Evolutionary conservation across 805 yeast genomes (phyloP).

Genomic region (Wickerhamiella sergipiensis): DNA sequence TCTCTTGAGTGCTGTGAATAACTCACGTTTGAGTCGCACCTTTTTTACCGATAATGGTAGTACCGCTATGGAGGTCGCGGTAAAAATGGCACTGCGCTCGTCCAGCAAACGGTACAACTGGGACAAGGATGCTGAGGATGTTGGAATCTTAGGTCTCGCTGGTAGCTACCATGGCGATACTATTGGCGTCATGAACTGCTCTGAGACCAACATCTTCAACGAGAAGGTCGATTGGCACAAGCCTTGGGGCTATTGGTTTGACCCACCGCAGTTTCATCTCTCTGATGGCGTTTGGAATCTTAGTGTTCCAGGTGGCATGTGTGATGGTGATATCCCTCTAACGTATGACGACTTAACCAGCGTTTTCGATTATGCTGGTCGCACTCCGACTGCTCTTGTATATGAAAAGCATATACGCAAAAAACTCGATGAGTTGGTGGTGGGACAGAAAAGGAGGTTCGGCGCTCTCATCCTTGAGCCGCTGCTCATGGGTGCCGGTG

Average conservation of each 20-base stretch:
- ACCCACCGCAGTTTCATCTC: not conserved
- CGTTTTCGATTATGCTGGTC: not conserved
- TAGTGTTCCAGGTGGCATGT: not conserved
- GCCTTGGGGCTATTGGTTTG: not conserved
- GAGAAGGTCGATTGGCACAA: not conserved
- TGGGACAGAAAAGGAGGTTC: not conserved
- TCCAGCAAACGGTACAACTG: not conserved
- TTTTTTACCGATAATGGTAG: not conserved
- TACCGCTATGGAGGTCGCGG: not conserved
- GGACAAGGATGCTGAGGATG: not conserved
- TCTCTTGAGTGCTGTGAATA: not conserved
- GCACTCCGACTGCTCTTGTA: not conserved
- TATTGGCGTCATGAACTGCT: not conserved
- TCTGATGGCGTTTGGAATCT: not conserved
- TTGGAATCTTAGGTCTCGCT: not conserved
- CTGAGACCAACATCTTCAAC: not conserved
- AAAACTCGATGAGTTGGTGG: not conserved
- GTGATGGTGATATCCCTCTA: not conserved
- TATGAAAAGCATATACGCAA: not conserved
- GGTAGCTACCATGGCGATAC: not conserved
- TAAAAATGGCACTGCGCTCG: not conserved
- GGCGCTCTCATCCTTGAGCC: not conserved
- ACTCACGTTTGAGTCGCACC: not conserved
- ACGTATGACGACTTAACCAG: not conserved
- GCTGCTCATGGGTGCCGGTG: not conserved